Base-by-base conservation (phyloP, 306 rosid genomes). In the Senna siamea region DNA sequence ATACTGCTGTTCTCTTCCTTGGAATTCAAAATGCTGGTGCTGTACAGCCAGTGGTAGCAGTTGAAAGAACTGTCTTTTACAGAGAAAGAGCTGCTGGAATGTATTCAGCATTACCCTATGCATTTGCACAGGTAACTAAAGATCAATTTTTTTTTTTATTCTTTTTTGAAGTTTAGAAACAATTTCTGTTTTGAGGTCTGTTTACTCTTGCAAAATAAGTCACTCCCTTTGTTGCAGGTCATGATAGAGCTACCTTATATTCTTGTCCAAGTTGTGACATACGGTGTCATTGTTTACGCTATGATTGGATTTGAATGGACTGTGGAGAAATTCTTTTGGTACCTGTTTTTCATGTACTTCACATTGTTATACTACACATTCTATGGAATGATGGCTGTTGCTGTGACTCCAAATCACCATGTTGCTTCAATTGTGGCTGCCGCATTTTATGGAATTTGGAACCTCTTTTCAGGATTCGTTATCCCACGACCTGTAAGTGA, bases 41-140 rank as follows among this genome's bases (percentile, higher is more conserved):
- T 6, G 95, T 92, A 43, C 96, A 87, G 53, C 92, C 95, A 4
- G 89, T 92, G 15, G 90, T 92, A 14, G 73, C 85, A 2, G 56
- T 90, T 61, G 98, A 90, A 85, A 86, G 98, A 85, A 77, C 89
- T 4, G 94, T 84, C 66, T 92, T 88, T 73, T 92, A 92, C 38
- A 78, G 96, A 69, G 98, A 92, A 85, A 88, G 79, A 80, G 94
- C 92, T 19, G 92, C 98, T 6, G 91, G 96, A 69, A 92, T 92
- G 98, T 92, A 88, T 76, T 88, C 96, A 22, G 83, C 88, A 4
- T 77, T 88, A 60, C 85, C 98, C 6, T 90, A 92, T 63, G 92
- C 98, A 59, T 69, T 88, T 75, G 87, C 92, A 34, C 89, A 79
- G 87, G 97, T 89, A 70, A 74, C 14, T n/a, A 28, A 44, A 69